phyloP scores from a whole-genome alignment of 805 yeast genomes.

The Diddensiella santjacobensis region DNA sequence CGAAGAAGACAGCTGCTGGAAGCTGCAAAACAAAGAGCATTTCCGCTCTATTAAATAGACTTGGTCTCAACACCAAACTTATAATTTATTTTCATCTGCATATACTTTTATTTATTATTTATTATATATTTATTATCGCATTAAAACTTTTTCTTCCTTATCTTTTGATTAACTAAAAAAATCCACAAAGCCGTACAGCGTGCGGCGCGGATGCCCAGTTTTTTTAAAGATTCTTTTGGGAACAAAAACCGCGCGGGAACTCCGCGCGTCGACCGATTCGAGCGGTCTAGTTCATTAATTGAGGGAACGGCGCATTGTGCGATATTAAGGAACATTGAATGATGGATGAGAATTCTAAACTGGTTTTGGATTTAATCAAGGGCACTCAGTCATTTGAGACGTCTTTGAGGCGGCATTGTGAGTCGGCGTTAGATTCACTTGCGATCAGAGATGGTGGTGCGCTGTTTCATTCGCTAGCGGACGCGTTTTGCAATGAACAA shows the following conservation, averaged over 20 bases:
- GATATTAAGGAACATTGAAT: no score
- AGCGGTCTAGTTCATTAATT: no score
- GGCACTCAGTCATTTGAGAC: slow-evolving; percentile 1
- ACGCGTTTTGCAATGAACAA: not conserved
- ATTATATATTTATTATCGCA: no score
- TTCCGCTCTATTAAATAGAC: not conserved
- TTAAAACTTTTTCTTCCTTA: no score
- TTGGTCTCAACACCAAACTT: not conserved
- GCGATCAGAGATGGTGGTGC: not conserved
- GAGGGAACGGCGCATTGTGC: no score
- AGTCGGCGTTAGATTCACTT: not conserved
- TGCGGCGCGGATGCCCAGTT: no score
- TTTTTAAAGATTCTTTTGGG: no score
- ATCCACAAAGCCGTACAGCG: no score
- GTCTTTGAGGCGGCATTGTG: not conserved
- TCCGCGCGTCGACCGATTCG: no score
- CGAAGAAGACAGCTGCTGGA: not conserved
- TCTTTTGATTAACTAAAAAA: no score
- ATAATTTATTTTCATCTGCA: not conserved
- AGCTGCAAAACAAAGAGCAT: not conserved
- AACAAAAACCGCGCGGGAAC: no score
- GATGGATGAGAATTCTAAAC: not conserved
- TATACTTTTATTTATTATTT: no score
- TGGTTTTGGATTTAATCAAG: not conserved
- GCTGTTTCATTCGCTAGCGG: not conserved